Evolutionary conservation across 1,284 basidiomycete genomes (phyloP), one percentile per base, ranked within the genome.

Genomic region (Pisolithus thermaeus): DNA sequence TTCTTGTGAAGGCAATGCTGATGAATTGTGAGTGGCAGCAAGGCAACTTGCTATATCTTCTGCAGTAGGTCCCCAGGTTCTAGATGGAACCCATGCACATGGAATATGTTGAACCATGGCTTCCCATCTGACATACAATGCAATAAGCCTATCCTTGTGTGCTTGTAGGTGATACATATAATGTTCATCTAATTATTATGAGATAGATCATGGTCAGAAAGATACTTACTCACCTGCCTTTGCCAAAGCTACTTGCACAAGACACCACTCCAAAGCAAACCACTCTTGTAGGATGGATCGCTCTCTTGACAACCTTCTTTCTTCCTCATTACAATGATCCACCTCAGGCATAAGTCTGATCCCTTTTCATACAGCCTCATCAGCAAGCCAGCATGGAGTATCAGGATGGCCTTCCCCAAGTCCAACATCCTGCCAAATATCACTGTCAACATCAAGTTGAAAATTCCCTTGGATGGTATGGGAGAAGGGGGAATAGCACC

Each of bases 351-450:
- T 30, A 9, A 30, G 30, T 12, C 30, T 30, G 9, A 30, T 30
- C 11, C 30, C 30, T 11, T 30, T 30, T 11, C 11, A 5, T 12
- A 30, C 30, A 30, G 30, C 30, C 11, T 30, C 30, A 30, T 30
- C 30, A 30, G 30, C 30, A 30, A 30, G 30, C 30, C 30, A 30
- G 11, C 2, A 9, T 30, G 30, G 30, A 4, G 30, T 9, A 2
- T 30, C 11, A 30, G 30, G 9, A 30, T 12, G 11, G 11, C 30
- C 30, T 12, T 30, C 30, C 11, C 9, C 39, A 20, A 40, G 39
- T 11, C 62, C 61, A 32, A 63, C 49, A 46, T 65, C 62, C 47
- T 66, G 60, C 64, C 64, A 66, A 7, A 65, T 61, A n/a, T 60
- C 54, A 55, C 65, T 60, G 57, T 65, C 60, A 18, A 67, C 57